Evolutionary conservation across 306 rosid species (phyloP).

Genomic region (Aeschynomene evenia): DNA sequence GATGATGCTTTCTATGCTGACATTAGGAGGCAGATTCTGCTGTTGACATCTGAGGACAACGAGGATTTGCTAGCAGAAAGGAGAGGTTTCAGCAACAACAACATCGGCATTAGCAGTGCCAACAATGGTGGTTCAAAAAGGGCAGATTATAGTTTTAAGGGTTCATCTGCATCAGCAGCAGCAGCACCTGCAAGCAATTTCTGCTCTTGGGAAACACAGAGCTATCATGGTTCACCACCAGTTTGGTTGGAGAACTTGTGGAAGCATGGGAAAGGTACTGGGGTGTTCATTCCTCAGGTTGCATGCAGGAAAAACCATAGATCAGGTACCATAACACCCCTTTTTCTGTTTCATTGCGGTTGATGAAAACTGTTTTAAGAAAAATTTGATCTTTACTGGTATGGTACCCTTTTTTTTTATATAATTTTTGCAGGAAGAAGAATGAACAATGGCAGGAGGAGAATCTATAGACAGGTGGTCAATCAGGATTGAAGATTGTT

Average conservation of each 20-base stretch:
- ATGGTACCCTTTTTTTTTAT: neutral
- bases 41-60: slow-evolving; percentile 52
- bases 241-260: slow-evolving; percentile 49
- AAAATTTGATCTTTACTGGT: neutral
- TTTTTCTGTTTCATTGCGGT: neutral
- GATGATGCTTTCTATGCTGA: slow-evolving; percentile 61
- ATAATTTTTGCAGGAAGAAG: slow-evolving; percentile 43
- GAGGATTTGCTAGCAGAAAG: slow-evolving; percentile 40
- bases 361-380: neutral
- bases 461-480: slow-evolving; percentile 39
- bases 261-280: slow-evolving; percentile 63
- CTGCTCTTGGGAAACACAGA: slow-evolving; percentile 39
- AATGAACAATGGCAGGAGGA: slow-evolving; percentile 31
- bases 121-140: slow-evolving; percentile 1
- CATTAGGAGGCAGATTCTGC: slow-evolving; percentile 66
- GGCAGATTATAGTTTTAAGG: neutral
- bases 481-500: slow-evolving; percentile 32
- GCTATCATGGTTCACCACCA: slow-evolving; percentile 34
- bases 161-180: neutral
- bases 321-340: slow-evolving; percentile 30
- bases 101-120: neutral
- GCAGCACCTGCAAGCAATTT: slow-evolving; percentile 7
- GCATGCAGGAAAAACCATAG: slow-evolving; percentile 34
- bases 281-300: slow-evolving; percentile 74
- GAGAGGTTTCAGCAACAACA: slow-evolving; percentile 15